Base-by-base conservation (phyloP, 495 filamentous ascomycete genomes). In the Penicillium taxi region DNA sequence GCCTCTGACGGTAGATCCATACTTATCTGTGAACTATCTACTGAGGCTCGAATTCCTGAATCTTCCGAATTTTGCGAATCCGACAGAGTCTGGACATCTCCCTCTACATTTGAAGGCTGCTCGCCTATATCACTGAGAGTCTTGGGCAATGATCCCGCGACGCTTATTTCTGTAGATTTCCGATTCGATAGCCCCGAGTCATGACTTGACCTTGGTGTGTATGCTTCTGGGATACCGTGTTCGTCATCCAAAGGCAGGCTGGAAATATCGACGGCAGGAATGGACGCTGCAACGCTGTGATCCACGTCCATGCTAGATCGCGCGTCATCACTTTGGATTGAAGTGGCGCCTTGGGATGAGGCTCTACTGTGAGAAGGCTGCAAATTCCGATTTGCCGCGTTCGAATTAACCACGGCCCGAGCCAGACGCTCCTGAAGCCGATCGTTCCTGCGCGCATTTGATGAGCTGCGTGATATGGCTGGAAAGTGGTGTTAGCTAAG, bases 341-440 rank as follows among this genome's bases (percentile, higher is more conserved):
- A 65, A 25, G 63, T 67, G 11, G 49, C 49, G 22, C 59, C 47
- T 27, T 53, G 59, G 5, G 59, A 61, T 0, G 54, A 53, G 11
- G 55, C 41, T 30, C 50, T 53, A 36, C 48, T 55, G 9, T 64
- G 46, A 2, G 64, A 55, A 32, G 59, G 59, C n/a, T 54, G 55
- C 4, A 59, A 56, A 16, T 48, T 43, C 7, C 44, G 26, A 36
- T 48, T 57, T 1, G 42, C 43, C 13, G 56, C 41, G 29, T 59
- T 70, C 6, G 56, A 56, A 26, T 68, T 69, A 0, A 65, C 73
- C 51, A 81, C 63, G 9, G 80, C 80, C 25, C 74, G 74, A 23
- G 87, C 89, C 5, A 96, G 67, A 19, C 86, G 77, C 60, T 94
- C 88, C 56, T 94, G 88, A 24, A 96, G 71, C 9, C 84, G 75